phyloP scores from a whole-genome alignment of 306 rosid genomes.

The Dalbergia cochinchinensis region DNA sequence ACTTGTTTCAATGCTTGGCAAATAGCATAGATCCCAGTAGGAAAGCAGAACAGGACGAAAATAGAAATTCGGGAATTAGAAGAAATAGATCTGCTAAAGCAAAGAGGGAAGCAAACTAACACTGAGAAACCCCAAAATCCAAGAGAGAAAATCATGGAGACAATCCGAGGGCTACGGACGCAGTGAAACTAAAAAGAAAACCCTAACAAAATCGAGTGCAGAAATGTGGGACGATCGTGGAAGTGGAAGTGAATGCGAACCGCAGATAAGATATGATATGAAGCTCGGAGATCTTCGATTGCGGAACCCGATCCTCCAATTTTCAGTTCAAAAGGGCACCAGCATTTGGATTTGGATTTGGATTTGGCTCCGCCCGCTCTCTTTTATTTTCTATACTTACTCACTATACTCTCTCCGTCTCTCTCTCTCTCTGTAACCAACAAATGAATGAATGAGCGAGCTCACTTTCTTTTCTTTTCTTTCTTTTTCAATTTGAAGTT shows the following conservation, averaged over 20 bases:
- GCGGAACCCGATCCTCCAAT: constrained; percentile 68
- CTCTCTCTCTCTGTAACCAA: constrained; percentile 41
- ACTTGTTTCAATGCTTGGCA: constrained; percentile 43
- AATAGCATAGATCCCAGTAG: constrained; percentile 65
- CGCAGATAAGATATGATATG: constrained; percentile 32
- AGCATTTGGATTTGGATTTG: constrained; percentile 59
- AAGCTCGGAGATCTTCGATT: constrained; percentile 71
- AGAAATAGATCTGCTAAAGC: constrained; percentile 75
- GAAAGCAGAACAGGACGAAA: constrained; percentile 30
- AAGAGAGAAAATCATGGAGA: constrained; percentile 27
- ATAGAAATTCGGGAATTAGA: constrained; percentile 57
- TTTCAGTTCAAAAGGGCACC: constrained; percentile 59
- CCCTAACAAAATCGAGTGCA: constrained; percentile 38
- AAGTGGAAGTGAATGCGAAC: constrained; percentile 45
- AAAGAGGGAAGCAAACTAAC: constrained; percentile 55
- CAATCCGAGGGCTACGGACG: neutral
- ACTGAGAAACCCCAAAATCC: constrained; percentile 60
- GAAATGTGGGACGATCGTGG: constrained; percentile 66
- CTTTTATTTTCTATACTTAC: constrained; percentile 6
- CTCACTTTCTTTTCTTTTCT: constrained; percentile 27
- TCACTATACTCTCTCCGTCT: no score
- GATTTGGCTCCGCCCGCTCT: neutral
- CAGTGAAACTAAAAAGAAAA: constrained; percentile 41
- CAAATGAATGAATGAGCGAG: constrained; percentile 39
- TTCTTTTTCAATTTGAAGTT: constrained; percentile 40